phyloP scores from a whole-genome alignment of 2,329 filamentous ascomycete genomes.

The Aspergillus udagawae region DNA sequence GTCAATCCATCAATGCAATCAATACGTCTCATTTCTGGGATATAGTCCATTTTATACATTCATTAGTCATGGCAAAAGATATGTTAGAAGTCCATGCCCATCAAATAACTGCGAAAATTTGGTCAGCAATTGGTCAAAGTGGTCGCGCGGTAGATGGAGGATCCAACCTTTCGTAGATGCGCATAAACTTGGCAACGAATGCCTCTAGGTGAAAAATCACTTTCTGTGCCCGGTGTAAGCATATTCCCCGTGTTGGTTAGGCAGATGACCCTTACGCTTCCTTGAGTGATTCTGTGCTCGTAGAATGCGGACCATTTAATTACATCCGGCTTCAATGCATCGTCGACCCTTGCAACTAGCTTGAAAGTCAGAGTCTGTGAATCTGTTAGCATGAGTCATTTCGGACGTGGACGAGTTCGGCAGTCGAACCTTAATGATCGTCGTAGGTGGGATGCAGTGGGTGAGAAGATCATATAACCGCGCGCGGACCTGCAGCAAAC shows the following conservation, averaged over 20 bases:
- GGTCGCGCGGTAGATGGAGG: neutral
- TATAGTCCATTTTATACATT: slow-evolving; percentile 19
- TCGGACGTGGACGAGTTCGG: neutral
- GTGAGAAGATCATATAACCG: slow-evolving; percentile 97
- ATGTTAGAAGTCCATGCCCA: slow-evolving; percentile 71
- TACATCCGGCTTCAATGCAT: slow-evolving; percentile 83
- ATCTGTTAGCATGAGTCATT: slow-evolving; percentile 4
- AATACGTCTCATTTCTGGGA: slow-evolving; percentile 1
- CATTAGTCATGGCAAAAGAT: slow-evolving; percentile 23
- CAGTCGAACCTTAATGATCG: slow-evolving; percentile 68
- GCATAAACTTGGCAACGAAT: slow-evolving; percentile 98
- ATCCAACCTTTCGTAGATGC: slow-evolving; percentile 80
- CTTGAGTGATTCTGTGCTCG: slow-evolving; percentile 88
- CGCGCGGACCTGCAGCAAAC: slow-evolving; percentile 80
- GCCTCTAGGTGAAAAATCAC: slow-evolving; percentile 98
- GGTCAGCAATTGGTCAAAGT: slow-evolving; percentile 30
- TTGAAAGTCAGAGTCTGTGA: slow-evolving; percentile 80
- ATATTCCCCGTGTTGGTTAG: neutral
- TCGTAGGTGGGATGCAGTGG: slow-evolving; percentile 94
- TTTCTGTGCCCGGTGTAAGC: slow-evolving; percentile 51
- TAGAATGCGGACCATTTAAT: slow-evolving; percentile 97
- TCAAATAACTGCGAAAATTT: slow-evolving; percentile 45
- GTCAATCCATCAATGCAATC: neutral
- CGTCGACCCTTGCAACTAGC: slow-evolving; percentile 80
- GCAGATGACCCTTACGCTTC: slow-evolving; percentile 50